A percentile compares a stretch with the other conserved stretches of the same genome.
These are phyloP conservation scores for Talaromyces sp. DNA, from an alignment of 2,329 filamentous ascomycete genomes.

Conservation along the genomic window DNA sequence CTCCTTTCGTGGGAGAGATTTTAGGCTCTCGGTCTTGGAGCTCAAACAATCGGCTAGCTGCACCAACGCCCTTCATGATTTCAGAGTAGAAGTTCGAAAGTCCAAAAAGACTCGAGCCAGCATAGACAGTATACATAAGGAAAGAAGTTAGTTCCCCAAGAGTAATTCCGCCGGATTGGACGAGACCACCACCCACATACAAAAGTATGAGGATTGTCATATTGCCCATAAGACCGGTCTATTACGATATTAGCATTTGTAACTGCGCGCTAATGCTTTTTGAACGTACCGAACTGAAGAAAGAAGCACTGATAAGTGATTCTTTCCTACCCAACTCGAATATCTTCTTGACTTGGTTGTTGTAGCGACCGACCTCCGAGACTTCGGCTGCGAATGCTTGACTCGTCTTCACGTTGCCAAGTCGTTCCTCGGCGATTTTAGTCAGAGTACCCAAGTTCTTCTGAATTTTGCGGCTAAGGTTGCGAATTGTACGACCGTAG, in stretches of 20 bases:
- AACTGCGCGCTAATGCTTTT: neutral
- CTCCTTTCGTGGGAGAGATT: constrained; percentile 82
- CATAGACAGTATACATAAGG: constrained; percentile 95
- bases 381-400: constrained; percentile 95
- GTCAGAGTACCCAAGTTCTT: constrained; percentile 89
- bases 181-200: constrained; percentile 86
- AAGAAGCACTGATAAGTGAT: constrained; percentile 83
- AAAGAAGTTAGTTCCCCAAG: constrained; percentile 94
- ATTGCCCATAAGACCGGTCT: constrained; percentile 89
- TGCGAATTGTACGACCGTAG: constrained; percentile 85
- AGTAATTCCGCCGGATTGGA: constrained; percentile 79
- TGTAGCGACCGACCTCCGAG: constrained; percentile 87
- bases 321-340: constrained; percentile 85
- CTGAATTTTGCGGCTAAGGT: constrained; percentile 87
- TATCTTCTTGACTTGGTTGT: constrained; percentile 85
- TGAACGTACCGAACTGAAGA: constrained; percentile 65
- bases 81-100: constrained; percentile 96
- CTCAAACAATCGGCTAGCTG: constrained; percentile 93
- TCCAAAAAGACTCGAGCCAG: constrained; percentile 83
- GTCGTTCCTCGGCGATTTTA: constrained; percentile 96
- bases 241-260: constrained; percentile 33
- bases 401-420: constrained; percentile 94
- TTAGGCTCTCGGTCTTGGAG: constrained; percentile 85
- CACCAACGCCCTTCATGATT: constrained; percentile 97
- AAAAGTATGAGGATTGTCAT: constrained; percentile 92